Conservation (phyloP, 345 rosid genomes). For the Cardamine chenopodiifolia region DNA sequence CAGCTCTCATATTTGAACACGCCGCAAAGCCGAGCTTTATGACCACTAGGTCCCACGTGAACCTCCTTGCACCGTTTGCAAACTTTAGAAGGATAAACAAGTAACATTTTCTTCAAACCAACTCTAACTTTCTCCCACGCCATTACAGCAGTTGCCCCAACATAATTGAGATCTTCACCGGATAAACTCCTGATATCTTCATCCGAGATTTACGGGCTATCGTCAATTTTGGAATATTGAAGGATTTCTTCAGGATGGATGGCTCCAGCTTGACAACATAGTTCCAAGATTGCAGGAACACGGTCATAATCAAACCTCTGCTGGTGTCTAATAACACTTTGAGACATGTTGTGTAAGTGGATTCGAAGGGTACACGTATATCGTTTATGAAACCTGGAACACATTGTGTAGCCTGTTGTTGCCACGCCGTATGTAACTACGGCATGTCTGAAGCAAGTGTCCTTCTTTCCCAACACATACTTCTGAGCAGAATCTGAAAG, state of each 20-base stretch:
- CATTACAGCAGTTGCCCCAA: conserved; percentile 60
- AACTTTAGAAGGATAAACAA: conserved; percentile 73
- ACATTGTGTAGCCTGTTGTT: conserved; percentile 82
- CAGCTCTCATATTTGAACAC: conserved; percentile 79
- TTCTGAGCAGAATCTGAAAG: conserved; percentile 82
- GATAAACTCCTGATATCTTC: conserved; percentile 50
- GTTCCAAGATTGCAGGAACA: conserved; percentile 77
- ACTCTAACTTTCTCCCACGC: conserved; percentile 76
- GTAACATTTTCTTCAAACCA: conserved; percentile 59
- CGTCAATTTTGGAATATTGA: conserved; percentile 26
- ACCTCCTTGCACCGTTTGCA: conserved; percentile 78
- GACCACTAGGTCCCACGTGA: conserved; percentile 86
- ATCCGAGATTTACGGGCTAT: conserved; percentile 23
- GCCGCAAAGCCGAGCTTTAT: conserved; percentile 80
- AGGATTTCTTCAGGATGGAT: conserved; percentile 40
- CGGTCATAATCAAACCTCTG: conserved; percentile 79
- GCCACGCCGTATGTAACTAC: conserved; percentile 61
- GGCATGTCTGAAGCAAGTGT: conserved; percentile 80
- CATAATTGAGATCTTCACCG: conserved; percentile 43
- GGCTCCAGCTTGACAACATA: conserved; percentile 89
- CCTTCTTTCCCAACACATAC: conserved; percentile 80
- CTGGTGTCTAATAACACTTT: conserved; percentile 64
- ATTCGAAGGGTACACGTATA: conserved; percentile 68
- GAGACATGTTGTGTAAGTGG: conserved; percentile 66
- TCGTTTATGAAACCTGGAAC: conserved; percentile 65